These are phyloP conservation scores for Colletotrichum phormii DNA, from an alignment of 2,329 filamentous ascomycete species.

Conservation along the genomic window DNA sequence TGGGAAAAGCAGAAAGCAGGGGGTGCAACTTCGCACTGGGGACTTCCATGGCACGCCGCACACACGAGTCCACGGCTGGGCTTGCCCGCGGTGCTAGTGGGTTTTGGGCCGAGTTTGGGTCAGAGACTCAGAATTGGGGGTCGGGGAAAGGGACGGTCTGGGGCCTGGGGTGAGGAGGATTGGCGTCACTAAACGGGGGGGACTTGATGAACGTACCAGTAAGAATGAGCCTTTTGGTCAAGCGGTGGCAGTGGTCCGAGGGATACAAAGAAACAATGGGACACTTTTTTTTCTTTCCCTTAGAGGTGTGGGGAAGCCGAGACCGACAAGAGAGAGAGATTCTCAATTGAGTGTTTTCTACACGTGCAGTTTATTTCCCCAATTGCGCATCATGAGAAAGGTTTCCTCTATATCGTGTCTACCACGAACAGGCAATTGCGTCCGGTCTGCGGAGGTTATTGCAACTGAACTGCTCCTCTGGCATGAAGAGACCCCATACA, in stretches of 20 bases:
- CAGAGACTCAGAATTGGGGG: conserved; percentile 19
- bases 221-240: conserved; percentile 35
- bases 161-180: conserved; percentile 18
- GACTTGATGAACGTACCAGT: conserved; percentile 28
- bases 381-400: not conserved
- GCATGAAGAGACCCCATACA: not conserved
- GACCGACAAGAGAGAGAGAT: not conserved
- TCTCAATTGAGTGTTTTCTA: not conserved
- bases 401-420: too few species aligned
- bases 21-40: conserved; percentile 24
- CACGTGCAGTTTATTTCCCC: not conserved
- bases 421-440: not conserved
- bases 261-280: conserved; percentile 28
- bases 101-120: conserved; percentile 35
- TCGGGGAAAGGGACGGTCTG: conserved; percentile 23
- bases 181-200: conserved; percentile 28
- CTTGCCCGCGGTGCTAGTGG: conserved; percentile 26
- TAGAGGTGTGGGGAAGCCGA: conserved; percentile 1
- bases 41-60: conserved; percentile 9
- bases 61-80: conserved; percentile 23
- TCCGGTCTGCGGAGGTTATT: conserved; percentile 16
- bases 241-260: conserved; percentile 2
- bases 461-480: not conserved
- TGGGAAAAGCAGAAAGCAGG: conserved; percentile 29
- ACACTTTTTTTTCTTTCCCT: not conserved